These are phyloP conservation scores for Litsea cubeba DNA, from an alignment of 164 flowering plant species.

Conservation along the genomic window DNA sequence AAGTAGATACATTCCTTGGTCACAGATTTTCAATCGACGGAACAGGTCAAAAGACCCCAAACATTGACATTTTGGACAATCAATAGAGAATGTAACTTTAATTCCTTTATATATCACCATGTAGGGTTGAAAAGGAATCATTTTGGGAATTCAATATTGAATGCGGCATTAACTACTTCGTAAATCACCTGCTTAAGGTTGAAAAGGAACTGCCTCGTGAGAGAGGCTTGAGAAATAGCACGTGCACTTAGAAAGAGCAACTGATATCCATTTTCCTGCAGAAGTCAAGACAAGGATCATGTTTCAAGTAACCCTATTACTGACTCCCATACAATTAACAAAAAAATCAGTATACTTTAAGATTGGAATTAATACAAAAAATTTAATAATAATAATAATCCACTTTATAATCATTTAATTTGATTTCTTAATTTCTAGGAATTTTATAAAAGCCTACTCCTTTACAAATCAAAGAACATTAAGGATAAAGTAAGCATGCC, in stretches of 20 bases:
- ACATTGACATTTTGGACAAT: neutral
- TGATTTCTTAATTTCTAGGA: neutral
- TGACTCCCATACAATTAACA: neutral
- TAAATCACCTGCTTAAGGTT: slow-evolving; percentile 82
- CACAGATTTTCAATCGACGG: neutral
- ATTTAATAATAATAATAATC: neutral
- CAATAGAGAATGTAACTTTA: neutral
- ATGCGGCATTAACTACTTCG: neutral
- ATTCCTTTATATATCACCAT: neutral
- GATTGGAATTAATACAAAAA: neutral
- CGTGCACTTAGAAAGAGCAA: slow-evolving; percentile 96
- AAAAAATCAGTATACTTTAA: neutral
- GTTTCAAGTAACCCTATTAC: neutral
- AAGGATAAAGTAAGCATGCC: neutral
- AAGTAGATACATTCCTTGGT: neutral
- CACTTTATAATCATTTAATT: neutral
- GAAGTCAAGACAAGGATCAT: slow-evolving; percentile 2
- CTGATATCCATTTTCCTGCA: slow-evolving; percentile 95
- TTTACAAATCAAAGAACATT: neutral
- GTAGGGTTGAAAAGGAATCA: neutral
- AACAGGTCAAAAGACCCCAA: neutral
- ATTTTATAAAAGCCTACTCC: neutral
- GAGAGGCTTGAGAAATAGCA: slow-evolving; percentile 83
- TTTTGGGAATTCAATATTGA: neutral
- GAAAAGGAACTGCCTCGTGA: slow-evolving; percentile 75